Base-by-base conservation (phyloP, 352 stramenopile species). In the Pythium chondricola region DNA sequence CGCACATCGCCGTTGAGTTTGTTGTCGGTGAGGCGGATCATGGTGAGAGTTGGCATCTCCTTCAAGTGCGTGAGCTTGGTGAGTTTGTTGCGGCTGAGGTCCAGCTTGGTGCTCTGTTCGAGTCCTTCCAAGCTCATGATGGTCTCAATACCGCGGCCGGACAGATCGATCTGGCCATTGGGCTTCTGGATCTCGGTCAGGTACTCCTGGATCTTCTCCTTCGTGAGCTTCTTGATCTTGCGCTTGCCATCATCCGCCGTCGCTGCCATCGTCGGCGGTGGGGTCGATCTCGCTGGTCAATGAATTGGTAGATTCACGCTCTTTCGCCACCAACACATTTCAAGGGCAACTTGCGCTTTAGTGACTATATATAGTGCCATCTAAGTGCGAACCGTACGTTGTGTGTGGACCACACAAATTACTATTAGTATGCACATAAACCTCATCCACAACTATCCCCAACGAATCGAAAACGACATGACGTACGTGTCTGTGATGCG, bases 191-290 rank as follows among this genome's bases (percentile, higher is more conserved):
- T 67, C 45, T 87, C 73, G 10, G 57, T 20, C 16, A 58, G 42
- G 53, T 74, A 73, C 52, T 88, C 52, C 39, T 60, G 35, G 40
- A 94, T 58, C 61, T 90, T 94, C 48, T 89, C 77, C 39, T 69
- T 65, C 35, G 83, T 94, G 37, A 94, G 67, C 74, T 94, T 94
- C 65, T 94, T 94, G 62, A 94, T 94, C 57, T 78, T 75, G 59
- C 54, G 64, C 65, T 88, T 90, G 29, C 17, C 50, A 18, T 56
- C 50, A 43, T 65, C 56, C 6, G 35, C 47, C 13, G 47, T 52
- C 14, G 54, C 18, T 31, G 43, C 54, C 54, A 57, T 63, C 11
- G 41, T 24, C 20, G 21, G 18, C 13, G 32, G n/a, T 35, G 13
- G 39, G 16, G 17, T 18, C 16, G 25, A 43, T 52, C 5, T 18